A percentile compares a stretch with the other conserved stretches of the same genome.
phyloP scores from a whole-genome alignment of 331 rosid species.

The Malus hybrid region DNA sequence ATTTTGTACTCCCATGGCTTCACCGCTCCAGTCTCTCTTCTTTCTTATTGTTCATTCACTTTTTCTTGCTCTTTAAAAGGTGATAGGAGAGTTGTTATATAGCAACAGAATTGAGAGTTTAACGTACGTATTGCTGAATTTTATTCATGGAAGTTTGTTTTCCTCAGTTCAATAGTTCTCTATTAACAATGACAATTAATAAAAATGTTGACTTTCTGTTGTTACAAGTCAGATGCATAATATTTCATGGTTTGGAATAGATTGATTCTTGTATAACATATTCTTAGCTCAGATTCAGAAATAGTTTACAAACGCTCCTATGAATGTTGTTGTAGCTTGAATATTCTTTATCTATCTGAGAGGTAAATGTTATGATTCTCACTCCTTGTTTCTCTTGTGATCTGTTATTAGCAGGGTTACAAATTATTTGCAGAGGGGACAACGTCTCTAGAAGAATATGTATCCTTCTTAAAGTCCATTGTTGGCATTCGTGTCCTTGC shows the following conservation, averaged over 20 bases:
- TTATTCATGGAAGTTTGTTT: neutral
- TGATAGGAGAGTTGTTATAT: neutral
- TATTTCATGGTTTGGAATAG: neutral
- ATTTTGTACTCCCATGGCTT: neutral
- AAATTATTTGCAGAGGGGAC: constrained; percentile 53
- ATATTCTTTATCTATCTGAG: neutral
- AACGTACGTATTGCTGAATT: neutral
- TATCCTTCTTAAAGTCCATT: constrained; percentile 49
- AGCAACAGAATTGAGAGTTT: neutral
- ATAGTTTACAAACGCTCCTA: neutral
- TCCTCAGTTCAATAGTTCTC: neutral
- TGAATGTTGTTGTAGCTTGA: neutral
- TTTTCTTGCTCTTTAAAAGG: neutral
- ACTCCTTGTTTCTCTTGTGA: constrained; percentile 15
- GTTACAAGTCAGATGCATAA: neutral
- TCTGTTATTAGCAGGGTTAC: constrained; percentile 49
- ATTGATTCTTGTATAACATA: neutral
- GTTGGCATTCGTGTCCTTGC: constrained; percentile 54
- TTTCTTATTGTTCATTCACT: neutral
- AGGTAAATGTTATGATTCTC: constrained; percentile 4
- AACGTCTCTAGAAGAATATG: constrained; percentile 55
- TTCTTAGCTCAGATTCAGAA: neutral
- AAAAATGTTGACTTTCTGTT: neutral
- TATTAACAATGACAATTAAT: neutral
- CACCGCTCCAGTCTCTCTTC: neutral